phyloP scores from a whole-genome alignment of 495 filamentous ascomycete species.

The Penicillium atrosanguineum region DNA sequence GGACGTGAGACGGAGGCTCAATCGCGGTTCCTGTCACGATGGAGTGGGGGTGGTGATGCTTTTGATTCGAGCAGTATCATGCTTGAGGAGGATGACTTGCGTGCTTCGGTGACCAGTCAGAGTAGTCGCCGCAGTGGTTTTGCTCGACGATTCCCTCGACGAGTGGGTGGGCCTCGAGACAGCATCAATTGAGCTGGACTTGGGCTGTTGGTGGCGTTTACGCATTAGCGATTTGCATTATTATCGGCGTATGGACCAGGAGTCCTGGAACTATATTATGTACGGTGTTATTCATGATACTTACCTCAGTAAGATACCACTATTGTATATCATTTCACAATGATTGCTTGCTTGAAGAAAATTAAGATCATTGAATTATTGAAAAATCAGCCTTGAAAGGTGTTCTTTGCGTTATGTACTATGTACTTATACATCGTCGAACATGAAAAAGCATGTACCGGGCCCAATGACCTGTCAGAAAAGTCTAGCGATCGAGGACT shows the following conservation, averaged over 20 bases:
- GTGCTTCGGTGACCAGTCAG: slow-evolving; percentile 42
- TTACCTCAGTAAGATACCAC: background rate
- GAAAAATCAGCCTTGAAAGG: background rate
- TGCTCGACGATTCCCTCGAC: slow-evolving; percentile 35
- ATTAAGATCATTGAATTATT: background rate
- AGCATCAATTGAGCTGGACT: slow-evolving; percentile 30
- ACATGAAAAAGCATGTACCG: background rate
- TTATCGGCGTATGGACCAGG: background rate
- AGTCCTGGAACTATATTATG: background rate
- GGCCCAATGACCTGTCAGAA: background rate
- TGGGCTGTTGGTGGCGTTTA: background rate
- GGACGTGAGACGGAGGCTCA: slow-evolving; percentile 42
- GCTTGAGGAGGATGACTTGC: slow-evolving; percentile 42
- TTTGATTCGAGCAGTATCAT: slow-evolving; percentile 43
- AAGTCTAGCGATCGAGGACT: background rate
- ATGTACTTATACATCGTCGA: slow-evolving; percentile 2
- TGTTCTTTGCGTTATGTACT: background rate
- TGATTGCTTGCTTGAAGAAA: background rate
- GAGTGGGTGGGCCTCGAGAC: slow-evolving; percentile 40
- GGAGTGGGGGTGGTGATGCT: slow-evolving; percentile 45
- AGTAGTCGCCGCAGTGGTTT: slow-evolving; percentile 37
- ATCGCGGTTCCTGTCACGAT: slow-evolving; percentile 43
- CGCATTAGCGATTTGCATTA: background rate
- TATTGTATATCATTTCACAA: background rate
- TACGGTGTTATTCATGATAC: background rate